Percentiles rank a stretch among this genome's conserved stretches.
Evolutionary conservation across 805 yeast genomes (phyloP).

Genomic region (Saccharomycopsis synnaedendra): DNA sequence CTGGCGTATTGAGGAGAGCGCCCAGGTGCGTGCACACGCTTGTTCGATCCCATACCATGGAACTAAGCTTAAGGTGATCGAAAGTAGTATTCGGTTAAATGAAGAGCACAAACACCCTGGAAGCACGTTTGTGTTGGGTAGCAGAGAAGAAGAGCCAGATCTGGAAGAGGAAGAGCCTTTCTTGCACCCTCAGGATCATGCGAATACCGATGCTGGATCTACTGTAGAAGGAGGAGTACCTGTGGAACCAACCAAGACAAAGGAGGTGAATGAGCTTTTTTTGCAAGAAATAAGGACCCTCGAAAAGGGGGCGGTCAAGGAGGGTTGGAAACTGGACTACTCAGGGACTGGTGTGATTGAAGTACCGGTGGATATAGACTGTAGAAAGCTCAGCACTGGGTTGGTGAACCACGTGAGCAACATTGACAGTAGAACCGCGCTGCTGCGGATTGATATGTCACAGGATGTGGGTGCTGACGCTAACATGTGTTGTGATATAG

Average conservation of each 20-base stretch:
- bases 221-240: not conserved
- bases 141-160: not conserved
- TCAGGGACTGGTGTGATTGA: constrained; percentile 69
- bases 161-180: not conserved
- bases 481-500: constrained; percentile 68
- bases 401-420: constrained; percentile 33
- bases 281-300: constrained; percentile 67
- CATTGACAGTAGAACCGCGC: constrained; percentile 30
- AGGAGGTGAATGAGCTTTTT: constrained; percentile 32
- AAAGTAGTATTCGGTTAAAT: constrained; percentile 29
- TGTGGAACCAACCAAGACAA: constrained; percentile 17
- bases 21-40: constrained; percentile 45
- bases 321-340: constrained; percentile 95
- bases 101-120: constrained; percentile 14
- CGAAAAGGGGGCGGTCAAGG: constrained; percentile 68
- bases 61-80: constrained; percentile 34
- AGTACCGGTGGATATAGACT: constrained; percentile 58
- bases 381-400: constrained; percentile 47
- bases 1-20: constrained; percentile 83
- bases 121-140: constrained; percentile 1
- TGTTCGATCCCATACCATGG: constrained; percentile 42
- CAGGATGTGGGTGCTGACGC: constrained; percentile 22
- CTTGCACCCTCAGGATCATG: constrained; percentile 13
- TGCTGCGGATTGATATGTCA: constrained; percentile 19
- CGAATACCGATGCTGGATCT: not conserved